Evolutionary conservation across 2,329 filamentous ascomycete genomes (phyloP).

Genomic region (Diaporthe sp.): DNA sequence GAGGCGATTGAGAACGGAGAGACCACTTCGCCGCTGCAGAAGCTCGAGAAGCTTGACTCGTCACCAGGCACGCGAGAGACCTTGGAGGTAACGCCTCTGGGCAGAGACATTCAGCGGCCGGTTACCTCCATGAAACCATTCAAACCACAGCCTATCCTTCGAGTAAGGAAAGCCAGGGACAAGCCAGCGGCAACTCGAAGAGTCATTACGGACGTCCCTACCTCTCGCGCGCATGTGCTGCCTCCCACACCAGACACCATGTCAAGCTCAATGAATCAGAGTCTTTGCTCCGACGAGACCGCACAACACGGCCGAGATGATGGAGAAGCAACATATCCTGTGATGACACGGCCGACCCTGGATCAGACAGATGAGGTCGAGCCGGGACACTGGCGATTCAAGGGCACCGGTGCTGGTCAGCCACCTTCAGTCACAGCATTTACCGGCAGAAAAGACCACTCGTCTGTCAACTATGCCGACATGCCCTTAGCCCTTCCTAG

Average conservation of each 20-base stretch:
- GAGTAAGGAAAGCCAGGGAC: constrained; percentile 56
- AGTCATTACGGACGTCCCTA: constrained; percentile 62
- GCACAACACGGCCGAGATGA: constrained; percentile 52
- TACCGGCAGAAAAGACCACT: constrained; percentile 48
- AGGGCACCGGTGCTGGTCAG: constrained; percentile 42
- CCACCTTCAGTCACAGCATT: constrained; percentile 51
- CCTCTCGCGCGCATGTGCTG: constrained; percentile 58
- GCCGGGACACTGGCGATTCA: constrained; percentile 36
- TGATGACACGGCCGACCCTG: neutral
- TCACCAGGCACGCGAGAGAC: constrained; percentile 46
- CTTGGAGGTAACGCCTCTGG: neutral
- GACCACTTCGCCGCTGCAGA: constrained; percentile 62
- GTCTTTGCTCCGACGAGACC: constrained; percentile 65
- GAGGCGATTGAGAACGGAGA: constrained; percentile 39
- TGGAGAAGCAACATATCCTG: constrained; percentile 50
- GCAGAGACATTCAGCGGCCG: constrained; percentile 12
- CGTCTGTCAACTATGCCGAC: constrained; percentile 48
- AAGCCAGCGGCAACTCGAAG: constrained; percentile 59
- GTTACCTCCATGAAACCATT: constrained; percentile 15
- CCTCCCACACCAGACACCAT: constrained; percentile 73
- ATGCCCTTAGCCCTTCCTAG: constrained; percentile 50
- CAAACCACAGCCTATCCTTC: constrained; percentile 26
- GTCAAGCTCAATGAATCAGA: constrained; percentile 66
- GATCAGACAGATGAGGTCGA: constrained; percentile 27
- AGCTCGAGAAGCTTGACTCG: constrained; percentile 59